phyloP scores from a whole-genome alignment of 495 filamentous ascomycete genomes.

The Cryomyces minteri region DNA sequence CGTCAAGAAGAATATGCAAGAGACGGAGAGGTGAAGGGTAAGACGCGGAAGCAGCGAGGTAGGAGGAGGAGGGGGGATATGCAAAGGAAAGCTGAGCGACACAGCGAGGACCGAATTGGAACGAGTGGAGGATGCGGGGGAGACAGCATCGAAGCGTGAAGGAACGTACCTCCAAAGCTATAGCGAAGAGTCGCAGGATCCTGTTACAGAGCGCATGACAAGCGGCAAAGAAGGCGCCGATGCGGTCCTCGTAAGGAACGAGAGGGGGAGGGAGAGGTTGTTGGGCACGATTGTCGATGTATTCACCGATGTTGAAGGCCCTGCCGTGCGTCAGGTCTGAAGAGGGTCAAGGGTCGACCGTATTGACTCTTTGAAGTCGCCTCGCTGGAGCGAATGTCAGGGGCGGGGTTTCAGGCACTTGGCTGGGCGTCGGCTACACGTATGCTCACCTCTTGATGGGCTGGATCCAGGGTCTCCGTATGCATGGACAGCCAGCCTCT shows the following conservation, averaged over 20 bases:
- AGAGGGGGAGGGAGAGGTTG: slow-evolving; percentile 62
- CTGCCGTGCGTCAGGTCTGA: slow-evolving; percentile 23
- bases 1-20: too few species aligned
- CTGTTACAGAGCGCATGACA: slow-evolving; percentile 60
- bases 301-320: slow-evolving; percentile 84
- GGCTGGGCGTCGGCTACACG: background rate
- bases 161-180: slow-evolving; percentile 42
- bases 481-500: slow-evolving; percentile 83
- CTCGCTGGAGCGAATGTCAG: slow-evolving; percentile 31
- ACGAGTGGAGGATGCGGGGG: too few species aligned
- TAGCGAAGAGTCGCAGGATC: slow-evolving; percentile 55
- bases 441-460: slow-evolving; percentile 50
- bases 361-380: slow-evolving; percentile 81
- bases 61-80: too few species aligned
- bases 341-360: background rate
- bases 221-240: slow-evolving; percentile 42
- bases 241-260: slow-evolving; percentile 33
- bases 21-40: too few species aligned
- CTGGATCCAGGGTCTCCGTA: slow-evolving; percentile 70
- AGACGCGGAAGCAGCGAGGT: too few species aligned
- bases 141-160: background rate
- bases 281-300: slow-evolving; percentile 48
- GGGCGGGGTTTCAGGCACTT: background rate
- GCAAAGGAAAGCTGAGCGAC: too few species aligned
- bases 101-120: too few species aligned